Evolutionary conservation across 352 stramenopile species (phyloP), one percentile per base, ranked within the genome.

Genomic region (Phytophthora podocarpi): DNA sequence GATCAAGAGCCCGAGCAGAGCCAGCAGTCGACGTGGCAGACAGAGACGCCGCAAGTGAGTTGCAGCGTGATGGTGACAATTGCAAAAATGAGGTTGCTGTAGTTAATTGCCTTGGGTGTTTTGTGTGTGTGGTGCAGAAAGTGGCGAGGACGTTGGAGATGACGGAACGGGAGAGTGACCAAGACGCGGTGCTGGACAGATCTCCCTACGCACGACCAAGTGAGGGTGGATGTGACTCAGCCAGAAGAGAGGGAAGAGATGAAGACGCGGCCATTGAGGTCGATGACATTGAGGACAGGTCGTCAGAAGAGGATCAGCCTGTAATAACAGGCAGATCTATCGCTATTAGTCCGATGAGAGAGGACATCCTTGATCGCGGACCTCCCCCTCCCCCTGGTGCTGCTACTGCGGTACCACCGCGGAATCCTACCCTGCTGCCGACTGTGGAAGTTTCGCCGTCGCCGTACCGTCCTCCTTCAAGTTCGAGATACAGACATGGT

Each of bases 321-420:
- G 20, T 34, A 5, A 28, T 43, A 6, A 42, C 37, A 26, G 51
- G 47, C 13, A 20, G 52, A 60, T 40, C 47, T 6, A 55, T 67
- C n/a, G 37, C 59, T 15, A 48, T 70, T 13, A 74, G 53, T 59
- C 65, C 59, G 6, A 55, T 55, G 4, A 52, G 42, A 57, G 51
- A 72, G 45, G 64, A 69, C 23, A 72, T 72, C 24, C 40, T 72
- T 7, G 64, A 69, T 64, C 64, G 64, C n/a, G n/a, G n/a, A 48
- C 20, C 35, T 12, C 18, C 45, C 30, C 9, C 58, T 53, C 15
- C 34, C n/a, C n/a, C n/a, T n/a, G n/a, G n/a, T 57, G 15, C 20
- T 39, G 18, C 36, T 34, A 10, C 34, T 49, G 13, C 20, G 12
- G 31, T 26, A 16, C 18, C 31, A 35, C n/a, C 26, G 16, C 32